Conservation (phyloP, 148 eudicot species). For the Linanthus parryae region DNA sequence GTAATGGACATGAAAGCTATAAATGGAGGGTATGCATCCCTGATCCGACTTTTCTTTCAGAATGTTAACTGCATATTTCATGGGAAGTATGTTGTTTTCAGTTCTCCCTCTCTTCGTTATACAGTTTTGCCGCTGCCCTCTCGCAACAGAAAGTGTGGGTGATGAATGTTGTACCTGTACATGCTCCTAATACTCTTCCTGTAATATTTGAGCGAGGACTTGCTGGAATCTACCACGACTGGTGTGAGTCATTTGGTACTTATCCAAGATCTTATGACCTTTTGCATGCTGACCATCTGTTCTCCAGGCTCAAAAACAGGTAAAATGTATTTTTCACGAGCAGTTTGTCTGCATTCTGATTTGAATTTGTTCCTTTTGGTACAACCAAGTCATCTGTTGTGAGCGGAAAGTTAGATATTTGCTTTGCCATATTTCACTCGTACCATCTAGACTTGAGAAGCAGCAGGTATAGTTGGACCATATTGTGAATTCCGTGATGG, state of each 20-base stretch:
- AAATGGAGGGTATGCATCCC: slow-evolving; percentile 71
- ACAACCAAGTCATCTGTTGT: too few relatives aligned
- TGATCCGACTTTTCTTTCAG: neutral
- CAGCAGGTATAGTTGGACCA: too few relatives aligned
- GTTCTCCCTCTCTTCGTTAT: neutral
- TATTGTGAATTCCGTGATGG: too few relatives aligned
- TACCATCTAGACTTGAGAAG: too few relatives aligned
- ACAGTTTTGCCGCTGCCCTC: slow-evolving; percentile 96
- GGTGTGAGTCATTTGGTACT: slow-evolving; percentile 95
- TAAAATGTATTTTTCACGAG: too few relatives aligned
- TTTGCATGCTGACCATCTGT: slow-evolving; percentile 92
- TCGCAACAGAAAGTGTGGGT: slow-evolving; percentile 78
- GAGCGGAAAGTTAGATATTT: too few relatives aligned
- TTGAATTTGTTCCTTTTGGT: too few relatives aligned
- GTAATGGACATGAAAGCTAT: slow-evolving; percentile 97
- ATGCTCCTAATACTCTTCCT: slow-evolving; percentile 96
- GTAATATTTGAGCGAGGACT: slow-evolving; percentile 89
- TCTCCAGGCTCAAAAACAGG: slow-evolving; percentile 92
- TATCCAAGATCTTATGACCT: slow-evolving; percentile 97
- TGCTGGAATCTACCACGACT: slow-evolving; percentile 84
- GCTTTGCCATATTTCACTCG: too few relatives aligned
- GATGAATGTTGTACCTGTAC: slow-evolving; percentile 89
- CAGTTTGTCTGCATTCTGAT: too few relatives aligned
- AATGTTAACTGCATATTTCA: neutral
- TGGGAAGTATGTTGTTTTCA: neutral